A percentile compares a stretch with the other conserved stretches of the same genome.
Conservation (phyloP, 2,329 filamentous ascomycete genomes). For the Xylariaceae sp. region DNA sequence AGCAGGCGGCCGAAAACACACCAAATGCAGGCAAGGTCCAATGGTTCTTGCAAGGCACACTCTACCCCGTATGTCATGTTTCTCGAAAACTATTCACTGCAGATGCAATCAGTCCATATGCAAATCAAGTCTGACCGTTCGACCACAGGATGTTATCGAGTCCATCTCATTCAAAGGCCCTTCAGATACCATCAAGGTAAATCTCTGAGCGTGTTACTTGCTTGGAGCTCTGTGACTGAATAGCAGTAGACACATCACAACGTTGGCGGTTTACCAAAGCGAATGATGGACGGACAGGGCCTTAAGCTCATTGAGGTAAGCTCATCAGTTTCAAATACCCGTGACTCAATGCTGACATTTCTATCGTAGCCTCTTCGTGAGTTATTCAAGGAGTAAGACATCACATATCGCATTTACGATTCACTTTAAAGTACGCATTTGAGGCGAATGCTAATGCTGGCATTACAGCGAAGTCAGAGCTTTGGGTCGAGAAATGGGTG, state of each 20-base stretch:
- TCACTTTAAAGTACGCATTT: conserved; percentile 33
- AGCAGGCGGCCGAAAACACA: conserved; percentile 64
- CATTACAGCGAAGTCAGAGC: conserved; percentile 2
- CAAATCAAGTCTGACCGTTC: conserved; percentile 39
- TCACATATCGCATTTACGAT: neutral
- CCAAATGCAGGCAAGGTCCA: conserved; percentile 69
- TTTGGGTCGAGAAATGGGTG: neutral
- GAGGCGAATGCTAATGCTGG: conserved; percentile 72
- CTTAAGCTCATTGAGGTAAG: too few relatives aligned
- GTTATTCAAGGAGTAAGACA: neutral
- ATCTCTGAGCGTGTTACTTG: neutral
- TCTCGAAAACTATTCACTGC: neutral
- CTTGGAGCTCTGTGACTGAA: neutral
- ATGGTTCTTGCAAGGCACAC: conserved; percentile 83
- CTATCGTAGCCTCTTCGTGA: neutral
- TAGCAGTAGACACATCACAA: conserved; percentile 36
- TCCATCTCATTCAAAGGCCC: conserved; percentile 43
- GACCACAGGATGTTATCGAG: conserved; percentile 38
- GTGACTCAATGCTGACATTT: neutral
- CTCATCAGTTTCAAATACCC: neutral
- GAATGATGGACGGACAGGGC: conserved; percentile 27
- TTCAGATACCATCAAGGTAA: conserved; percentile 43
- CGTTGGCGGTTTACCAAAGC: conserved; percentile 36
- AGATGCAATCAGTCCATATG: conserved; percentile 29
- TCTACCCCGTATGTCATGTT: conserved; percentile 51